A percentile compares a stretch with the other conserved stretches of the same genome.
These are phyloP conservation scores for Calonectria pseudoturangicola DNA, from an alignment of 2,329 filamentous ascomycete genomes.

Conservation along the genomic window DNA sequence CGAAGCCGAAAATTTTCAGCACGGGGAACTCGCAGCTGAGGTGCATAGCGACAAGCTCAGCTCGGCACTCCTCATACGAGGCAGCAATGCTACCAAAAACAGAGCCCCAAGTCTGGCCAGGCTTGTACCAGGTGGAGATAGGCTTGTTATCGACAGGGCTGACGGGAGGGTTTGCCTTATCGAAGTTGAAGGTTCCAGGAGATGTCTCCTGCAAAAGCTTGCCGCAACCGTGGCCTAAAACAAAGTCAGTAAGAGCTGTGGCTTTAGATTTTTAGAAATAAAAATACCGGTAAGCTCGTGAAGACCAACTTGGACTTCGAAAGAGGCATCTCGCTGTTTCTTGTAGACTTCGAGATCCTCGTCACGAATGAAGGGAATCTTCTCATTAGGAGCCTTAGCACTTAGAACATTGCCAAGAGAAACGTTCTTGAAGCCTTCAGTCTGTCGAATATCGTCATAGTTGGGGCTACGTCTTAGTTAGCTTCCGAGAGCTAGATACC, in stretches of 20 bases:
- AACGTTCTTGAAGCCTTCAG: conserved; percentile 93
- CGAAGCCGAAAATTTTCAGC: conserved; percentile 93
- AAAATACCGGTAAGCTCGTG: conserved; percentile 83
- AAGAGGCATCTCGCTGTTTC: conserved; percentile 89
- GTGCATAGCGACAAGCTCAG: conserved; percentile 95
- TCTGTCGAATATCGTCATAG: conserved; percentile 87
- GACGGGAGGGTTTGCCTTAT: conserved; percentile 85
- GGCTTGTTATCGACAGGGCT: conserved; percentile 86
- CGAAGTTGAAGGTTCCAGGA: conserved; percentile 90
- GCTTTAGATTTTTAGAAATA: not conserved
- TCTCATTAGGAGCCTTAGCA: conserved; percentile 93
- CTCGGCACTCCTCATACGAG: conserved; percentile 95
- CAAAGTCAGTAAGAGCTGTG: conserved; percentile 40
- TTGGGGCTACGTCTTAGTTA: conserved; percentile 67
- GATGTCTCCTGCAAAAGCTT: conserved; percentile 94
- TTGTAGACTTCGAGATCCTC: conserved; percentile 86
- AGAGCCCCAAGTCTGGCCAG: conserved; percentile 94
- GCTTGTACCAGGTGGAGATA: conserved; percentile 92
- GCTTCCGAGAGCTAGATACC: not conserved
- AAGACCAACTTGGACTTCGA: conserved; percentile 96
- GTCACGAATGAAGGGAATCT: conserved; percentile 90
- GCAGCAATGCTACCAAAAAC: conserved; percentile 92
- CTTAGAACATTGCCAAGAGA: conserved; percentile 94
- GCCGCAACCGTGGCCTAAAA: conserved; percentile 87
- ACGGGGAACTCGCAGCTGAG: conserved; percentile 92